Evolutionary conservation across 1,284 basidiomycete genomes (phyloP).

Genomic region (Athelia psychrophila): DNA sequence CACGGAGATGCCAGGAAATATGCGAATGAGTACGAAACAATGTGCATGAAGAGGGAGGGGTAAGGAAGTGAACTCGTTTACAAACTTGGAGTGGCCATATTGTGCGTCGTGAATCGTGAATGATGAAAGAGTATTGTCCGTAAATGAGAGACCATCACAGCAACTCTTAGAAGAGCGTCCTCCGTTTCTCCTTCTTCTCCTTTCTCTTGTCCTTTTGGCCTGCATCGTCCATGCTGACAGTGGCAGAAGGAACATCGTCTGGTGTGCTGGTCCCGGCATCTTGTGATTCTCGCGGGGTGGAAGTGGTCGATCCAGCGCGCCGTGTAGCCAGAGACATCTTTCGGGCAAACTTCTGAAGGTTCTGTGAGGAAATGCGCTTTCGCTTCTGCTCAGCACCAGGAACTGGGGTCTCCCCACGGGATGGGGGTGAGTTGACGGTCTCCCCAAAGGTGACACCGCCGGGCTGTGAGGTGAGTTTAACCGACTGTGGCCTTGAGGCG

Average conservation of each 20-base stretch:
- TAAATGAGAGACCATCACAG: constrained; percentile 8
- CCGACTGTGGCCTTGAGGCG: constrained; percentile 14
- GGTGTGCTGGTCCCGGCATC: constrained; percentile 21
- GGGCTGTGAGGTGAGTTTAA: constrained; percentile 17
- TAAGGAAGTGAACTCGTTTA: not conserved
- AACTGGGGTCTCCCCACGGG: constrained; percentile 59
- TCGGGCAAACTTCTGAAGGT: constrained; percentile 75
- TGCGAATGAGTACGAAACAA: constrained; percentile 1
- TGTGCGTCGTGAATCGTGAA: not conserved
- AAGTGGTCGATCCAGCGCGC: constrained; percentile 49
- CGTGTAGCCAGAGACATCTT: constrained; percentile 66
- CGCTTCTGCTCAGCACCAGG: constrained; percentile 70
- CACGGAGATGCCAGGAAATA: constrained; percentile 1
- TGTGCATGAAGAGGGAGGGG: not conserved
- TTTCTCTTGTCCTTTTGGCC: constrained; percentile 52
- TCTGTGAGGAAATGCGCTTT: constrained; percentile 77
- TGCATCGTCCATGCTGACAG: constrained; percentile 42
- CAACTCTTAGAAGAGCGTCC: constrained; percentile 29
- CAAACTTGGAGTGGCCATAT: not conserved
- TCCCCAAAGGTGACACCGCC: constrained; percentile 52
- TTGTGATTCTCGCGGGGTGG: constrained; percentile 39
- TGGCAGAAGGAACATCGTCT: constrained; percentile 48
- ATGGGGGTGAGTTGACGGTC: constrained; percentile 36
- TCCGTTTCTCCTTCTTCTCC: constrained; percentile 42
- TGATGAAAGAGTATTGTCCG: not conserved